phyloP scores from a whole-genome alignment of 495 filamentous ascomycete species.

The Schizothecium vesticola region DNA sequence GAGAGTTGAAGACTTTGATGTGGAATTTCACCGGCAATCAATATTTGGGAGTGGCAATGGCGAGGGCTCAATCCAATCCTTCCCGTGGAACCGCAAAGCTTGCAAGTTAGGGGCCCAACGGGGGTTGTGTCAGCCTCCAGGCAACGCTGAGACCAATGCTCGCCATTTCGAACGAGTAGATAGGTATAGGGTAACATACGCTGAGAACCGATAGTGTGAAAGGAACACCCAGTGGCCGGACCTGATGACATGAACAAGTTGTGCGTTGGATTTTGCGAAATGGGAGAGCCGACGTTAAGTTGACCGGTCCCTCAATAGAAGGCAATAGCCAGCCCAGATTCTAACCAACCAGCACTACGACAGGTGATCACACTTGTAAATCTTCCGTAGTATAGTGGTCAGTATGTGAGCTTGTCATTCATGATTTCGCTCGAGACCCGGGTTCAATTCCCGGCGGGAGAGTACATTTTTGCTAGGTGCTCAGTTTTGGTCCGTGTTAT shows the following conservation, averaged over 20 bases:
- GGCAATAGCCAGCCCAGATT: background rate
- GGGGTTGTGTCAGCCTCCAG: background rate
- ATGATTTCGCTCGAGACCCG: constrained; percentile 24
- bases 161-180: background rate
- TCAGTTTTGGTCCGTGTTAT: background rate
- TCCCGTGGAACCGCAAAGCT: background rate
- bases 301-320: background rate
- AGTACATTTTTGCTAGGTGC: constrained; percentile 14
- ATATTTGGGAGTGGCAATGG: background rate
- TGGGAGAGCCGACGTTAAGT: background rate
- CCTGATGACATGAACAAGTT: too few relatives aligned
- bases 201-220: too few relatives aligned
- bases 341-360: constrained; percentile 17
- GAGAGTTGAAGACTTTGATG: background rate
- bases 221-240: too few relatives aligned
- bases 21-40: background rate
- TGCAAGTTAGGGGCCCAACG: too few relatives aligned
- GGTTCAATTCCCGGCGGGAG: constrained; percentile 31
- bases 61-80: background rate
- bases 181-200: too few relatives aligned
- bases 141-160: background rate
- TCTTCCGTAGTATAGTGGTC: constrained; percentile 32
- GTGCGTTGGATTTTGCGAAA: too few relatives aligned
- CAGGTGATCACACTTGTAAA: constrained; percentile 19
- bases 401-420: constrained; percentile 29